These are phyloP conservation scores for Pythium coloratum DNA, from an alignment of 352 stramenopile genomes.

Conservation along the genomic window DNA sequence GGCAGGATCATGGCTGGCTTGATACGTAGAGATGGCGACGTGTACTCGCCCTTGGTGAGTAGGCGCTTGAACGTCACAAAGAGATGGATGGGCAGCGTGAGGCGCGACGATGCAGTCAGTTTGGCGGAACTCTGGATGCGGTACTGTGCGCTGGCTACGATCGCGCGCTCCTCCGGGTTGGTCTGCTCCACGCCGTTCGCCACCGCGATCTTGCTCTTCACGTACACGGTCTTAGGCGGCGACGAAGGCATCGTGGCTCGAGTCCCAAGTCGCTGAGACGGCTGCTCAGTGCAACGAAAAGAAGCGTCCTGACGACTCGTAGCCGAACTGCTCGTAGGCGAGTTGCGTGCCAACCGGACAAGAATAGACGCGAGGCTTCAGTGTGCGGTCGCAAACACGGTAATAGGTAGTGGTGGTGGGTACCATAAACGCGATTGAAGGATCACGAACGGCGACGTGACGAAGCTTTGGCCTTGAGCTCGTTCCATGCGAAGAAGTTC, in stretches of 20 bases:
- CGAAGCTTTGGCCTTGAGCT: conserved; percentile 45
- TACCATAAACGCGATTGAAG: not conserved
- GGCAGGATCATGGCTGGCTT: conserved; percentile 19
- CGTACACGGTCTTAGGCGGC: conserved; percentile 28
- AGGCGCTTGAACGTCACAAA: conserved; percentile 22
- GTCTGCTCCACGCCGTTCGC: conserved; percentile 26
- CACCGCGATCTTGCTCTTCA: conserved; percentile 28
- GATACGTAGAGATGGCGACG: not conserved
- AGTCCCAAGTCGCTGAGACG: not conserved
- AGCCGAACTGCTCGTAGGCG: not conserved
- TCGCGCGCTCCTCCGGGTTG: conserved; percentile 27
- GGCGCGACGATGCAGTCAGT: not conserved
- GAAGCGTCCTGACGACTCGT: not conserved
- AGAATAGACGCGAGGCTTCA: conserved; percentile 8
- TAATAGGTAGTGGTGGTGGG: not conserved
- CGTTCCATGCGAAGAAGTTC: conserved; percentile 76
- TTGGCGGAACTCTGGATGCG: conserved; percentile 18
- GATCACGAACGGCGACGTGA: not conserved
- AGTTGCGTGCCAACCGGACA: not conserved
- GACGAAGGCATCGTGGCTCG: conserved; percentile 15
- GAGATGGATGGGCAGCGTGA: conserved; percentile 13
- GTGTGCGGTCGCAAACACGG: not conserved
- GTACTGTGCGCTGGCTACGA: conserved; percentile 29
- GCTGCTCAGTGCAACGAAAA: not conserved
- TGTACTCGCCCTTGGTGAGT: conserved; percentile 6